phyloP scores from a whole-genome alignment of 2,329 filamentous ascomycete species.

The Colletotrichum acutatum region DNA sequence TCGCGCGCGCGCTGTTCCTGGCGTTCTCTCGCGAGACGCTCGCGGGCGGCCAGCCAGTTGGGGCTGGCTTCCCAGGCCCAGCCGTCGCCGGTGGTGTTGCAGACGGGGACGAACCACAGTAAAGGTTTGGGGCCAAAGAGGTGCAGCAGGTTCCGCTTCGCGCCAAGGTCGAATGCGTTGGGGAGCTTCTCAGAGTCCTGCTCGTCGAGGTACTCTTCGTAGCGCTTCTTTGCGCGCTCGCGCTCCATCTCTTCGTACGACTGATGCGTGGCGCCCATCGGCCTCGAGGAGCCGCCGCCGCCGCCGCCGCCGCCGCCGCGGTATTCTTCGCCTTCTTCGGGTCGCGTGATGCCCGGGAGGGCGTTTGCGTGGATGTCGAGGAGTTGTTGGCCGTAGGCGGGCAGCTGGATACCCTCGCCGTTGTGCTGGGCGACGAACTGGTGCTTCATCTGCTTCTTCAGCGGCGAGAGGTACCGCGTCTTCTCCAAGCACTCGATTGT shows the following conservation, averaged over 20 bases:
- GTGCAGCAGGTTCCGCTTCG: constrained; percentile 80
- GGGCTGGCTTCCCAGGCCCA: constrained; percentile 93
- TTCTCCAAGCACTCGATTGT: constrained; percentile 98
- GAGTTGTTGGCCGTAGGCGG: constrained; percentile 76
- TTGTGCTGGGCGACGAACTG: constrained; percentile 68
- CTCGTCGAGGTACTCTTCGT: constrained; percentile 86
- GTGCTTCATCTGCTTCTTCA: constrained; percentile 77
- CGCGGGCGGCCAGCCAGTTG: constrained; percentile 79
- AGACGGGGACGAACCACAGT: constrained; percentile 84
- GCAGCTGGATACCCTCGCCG: constrained; percentile 61
- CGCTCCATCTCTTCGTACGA: constrained; percentile 68
- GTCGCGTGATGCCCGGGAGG: constrained; percentile 81
- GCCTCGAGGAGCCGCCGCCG: constrained; percentile 45
- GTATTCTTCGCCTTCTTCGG: constrained; percentile 81
- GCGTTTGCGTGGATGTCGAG: constrained; percentile 85
- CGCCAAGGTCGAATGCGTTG: constrained; percentile 92
- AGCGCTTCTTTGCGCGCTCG: constrained; percentile 63
- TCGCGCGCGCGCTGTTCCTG: constrained; percentile 72
- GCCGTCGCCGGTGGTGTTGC: constrained; percentile 89
- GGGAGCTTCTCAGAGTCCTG: constrained; percentile 88
- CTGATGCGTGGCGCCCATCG: constrained; percentile 50
- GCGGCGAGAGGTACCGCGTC: constrained; percentile 88
- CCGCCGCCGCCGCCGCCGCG: constrained; percentile 45
- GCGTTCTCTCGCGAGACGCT: constrained; percentile 68
- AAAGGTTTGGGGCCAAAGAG: constrained; percentile 80